Conservation (phyloP, 306 rosid genomes). For the Hippophae tibetana region DNA sequence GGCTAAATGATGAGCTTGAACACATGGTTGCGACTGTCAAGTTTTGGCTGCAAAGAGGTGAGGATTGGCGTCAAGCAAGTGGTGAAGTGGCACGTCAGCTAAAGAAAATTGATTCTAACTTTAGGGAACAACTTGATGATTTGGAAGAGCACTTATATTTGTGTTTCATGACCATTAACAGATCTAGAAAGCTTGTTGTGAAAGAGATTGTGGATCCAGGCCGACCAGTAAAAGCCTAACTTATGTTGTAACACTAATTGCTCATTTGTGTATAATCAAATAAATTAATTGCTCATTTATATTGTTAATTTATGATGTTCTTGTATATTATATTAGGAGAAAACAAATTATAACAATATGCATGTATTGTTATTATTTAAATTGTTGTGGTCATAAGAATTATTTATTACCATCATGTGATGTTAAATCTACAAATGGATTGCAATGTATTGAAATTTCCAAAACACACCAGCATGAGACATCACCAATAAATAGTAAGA, state of each 20-base stretch:
- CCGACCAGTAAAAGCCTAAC: conserved; percentile 1
- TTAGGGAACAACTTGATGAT: conserved; percentile 61
- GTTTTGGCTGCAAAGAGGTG: conserved; percentile 51
- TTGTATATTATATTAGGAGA: too few species aligned
- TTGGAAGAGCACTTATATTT: conserved; percentile 76
- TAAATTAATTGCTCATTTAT: too few species aligned
- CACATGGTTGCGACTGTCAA: conserved; percentile 28
- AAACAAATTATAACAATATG: too few species aligned
- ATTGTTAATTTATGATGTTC: too few species aligned
- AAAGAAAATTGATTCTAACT: conserved; percentile 35
- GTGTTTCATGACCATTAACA: conserved; percentile 76
- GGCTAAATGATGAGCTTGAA: conserved; percentile 55
- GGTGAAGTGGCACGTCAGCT: conserved; percentile 44
- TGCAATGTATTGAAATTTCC: too few species aligned
- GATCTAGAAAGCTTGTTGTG: conserved; percentile 60
- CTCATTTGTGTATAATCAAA: background rate
- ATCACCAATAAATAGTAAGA: too few species aligned
- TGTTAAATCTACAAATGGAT: too few species aligned
- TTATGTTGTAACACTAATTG: background rate
- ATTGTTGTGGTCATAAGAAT: too few species aligned
- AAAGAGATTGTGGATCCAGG: conserved; percentile 28
- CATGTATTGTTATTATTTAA: too few species aligned
- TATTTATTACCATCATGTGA: too few species aligned
- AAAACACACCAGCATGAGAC: too few species aligned
- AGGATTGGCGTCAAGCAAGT: conserved; percentile 26